Conservation (phyloP, 2,329 filamentous ascomycete genomes). For the Aureobasidium sp. region DNA sequence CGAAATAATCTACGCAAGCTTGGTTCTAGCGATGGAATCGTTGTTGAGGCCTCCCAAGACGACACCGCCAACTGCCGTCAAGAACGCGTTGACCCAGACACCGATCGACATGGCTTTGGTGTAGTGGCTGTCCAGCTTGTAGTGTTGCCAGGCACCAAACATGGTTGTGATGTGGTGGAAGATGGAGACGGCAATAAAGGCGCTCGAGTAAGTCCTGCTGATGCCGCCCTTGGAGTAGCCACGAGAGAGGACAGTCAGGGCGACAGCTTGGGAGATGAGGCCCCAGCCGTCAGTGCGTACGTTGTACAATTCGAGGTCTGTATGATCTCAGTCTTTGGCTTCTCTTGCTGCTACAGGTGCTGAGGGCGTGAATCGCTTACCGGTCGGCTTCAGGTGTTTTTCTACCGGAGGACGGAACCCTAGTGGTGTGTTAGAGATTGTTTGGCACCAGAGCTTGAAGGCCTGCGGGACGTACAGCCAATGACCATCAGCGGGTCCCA, state of each 20-base stretch:
- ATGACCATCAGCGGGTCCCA: conserved; percentile 30
- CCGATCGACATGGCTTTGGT: conserved; percentile 21
- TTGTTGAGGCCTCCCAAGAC: not conserved
- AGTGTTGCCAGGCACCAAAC: conserved; percentile 29
- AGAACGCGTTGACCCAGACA: conserved; percentile 12
- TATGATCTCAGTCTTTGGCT: not conserved
- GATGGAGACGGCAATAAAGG: conserved; percentile 27
- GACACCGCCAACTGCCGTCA: conserved; percentile 1
- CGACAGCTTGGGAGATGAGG: conserved; percentile 26
- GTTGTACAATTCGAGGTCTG: conserved; percentile 34
- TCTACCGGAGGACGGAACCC: conserved; percentile 29
- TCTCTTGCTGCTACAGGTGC: not conserved
- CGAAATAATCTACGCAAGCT: not conserved
- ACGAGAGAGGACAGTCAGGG: conserved; percentile 28
- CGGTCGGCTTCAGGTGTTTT: conserved; percentile 22
- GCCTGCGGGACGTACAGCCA: conserved; percentile 20
- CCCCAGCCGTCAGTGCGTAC: conserved; percentile 31
- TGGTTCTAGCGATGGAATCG: not conserved
- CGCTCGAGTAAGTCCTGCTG: conserved; percentile 29
- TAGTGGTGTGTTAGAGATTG: not conserved
- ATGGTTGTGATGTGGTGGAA: conserved; percentile 32
- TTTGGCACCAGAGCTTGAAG: not conserved
- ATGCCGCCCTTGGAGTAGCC: conserved; percentile 26
- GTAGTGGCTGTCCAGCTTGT: conserved; percentile 26
- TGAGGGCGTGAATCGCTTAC: conserved; percentile 11